Base-by-base conservation (phyloP, 495 filamentous ascomycete genomes). In the Neurospora sp. region DNA sequence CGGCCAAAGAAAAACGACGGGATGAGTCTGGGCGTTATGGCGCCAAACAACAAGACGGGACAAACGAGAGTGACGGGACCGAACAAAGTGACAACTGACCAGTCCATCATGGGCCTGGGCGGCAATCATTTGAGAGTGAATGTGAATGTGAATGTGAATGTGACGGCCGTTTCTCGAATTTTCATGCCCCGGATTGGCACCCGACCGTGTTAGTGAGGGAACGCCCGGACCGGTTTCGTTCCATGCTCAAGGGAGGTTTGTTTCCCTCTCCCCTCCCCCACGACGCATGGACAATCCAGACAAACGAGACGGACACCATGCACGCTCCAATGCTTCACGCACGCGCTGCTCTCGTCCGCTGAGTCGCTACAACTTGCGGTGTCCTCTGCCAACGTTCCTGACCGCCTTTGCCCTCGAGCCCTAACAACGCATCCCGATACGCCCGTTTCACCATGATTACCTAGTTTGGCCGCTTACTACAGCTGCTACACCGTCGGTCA, bases 311-410 rank as follows among this genome's bases (percentile, higher is more conserved):
- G 27, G 53, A 61, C 53, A 31, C 53, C 53, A 61, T 61, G 27
- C 27, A 61, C 53, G 22, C 48, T 59, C 48, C 5, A 4, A 59
- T 22, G 48, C 48, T 59, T 59, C 48, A 59, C 48, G 22, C 48
- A 61, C 48, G 53, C 53, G 53, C 53, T 66, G 27, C 53, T 66
- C 53, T 18, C 27, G 53, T 66, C 53, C 53, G 53, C 53, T 3
- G 53, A 61, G 27, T 61, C 22, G 22, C 53, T 61, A 9, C 53
- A 73, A 79, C 70, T 79, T 79, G 78, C 78, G 78, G 78, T 79
- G 78, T 78, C 53, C 3, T 66, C 27, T 66, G 53, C 12, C 53
- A 66, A 27, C 27, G 27, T 35, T 37, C 27, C 53, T 66, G 53
- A 66, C 40, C 70, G 59, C 40, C 46, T 71, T 74, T 74, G 73